Base-by-base conservation (phyloP, 2,329 filamentous ascomycete genomes). In the Verticillium nonalfalfae region DNA sequence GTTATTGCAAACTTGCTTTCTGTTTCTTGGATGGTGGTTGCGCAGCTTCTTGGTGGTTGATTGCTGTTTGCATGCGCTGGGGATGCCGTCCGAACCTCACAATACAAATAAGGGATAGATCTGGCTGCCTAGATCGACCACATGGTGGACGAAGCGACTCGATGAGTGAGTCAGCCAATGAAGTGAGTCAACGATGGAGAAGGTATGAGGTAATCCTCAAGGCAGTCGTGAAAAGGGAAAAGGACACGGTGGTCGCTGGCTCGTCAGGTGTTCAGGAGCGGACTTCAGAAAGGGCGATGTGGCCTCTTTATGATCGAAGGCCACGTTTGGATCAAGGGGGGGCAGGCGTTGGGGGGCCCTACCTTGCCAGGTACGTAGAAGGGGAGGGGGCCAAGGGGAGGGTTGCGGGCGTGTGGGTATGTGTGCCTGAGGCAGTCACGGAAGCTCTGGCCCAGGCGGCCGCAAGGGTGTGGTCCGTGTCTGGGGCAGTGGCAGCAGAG, bases 1-100 rank as follows among this genome's bases (percentile, higher is more conserved):
- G 45, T 50, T 58, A 72, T 72, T 61, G 74, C 72, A 79, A 81
- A 79, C 14, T 64, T 75, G 65, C 60, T 70, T 60, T 36, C 64
- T 52, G 61, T 61, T 64, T 52, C 62, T 61, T 64, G 63, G 58
- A 61, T 61, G 35, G 66, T 64, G 21, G 21, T 26, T 63, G 63
- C 64, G 66, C 45, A 55, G 60, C 39, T 54, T n/a, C n/a, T n/a
- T n/a, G 60, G 59, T 56, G 57, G 36, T 63, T 57, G 55, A n/a
- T n/a, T 45, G 63, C 59, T 60, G 61, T 55, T 57, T 61, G 57
- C 26, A 35, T 35, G 39, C 61, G 70, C 66, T 60, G 68, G 72
- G 66, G 69, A 75, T 70, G 73, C 71, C 72, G 71, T 76, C 73
- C 70, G 70, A 72, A 66, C 71, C 73, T 73, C 72, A 74, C 73